Conservation (phyloP, 2,329 filamentous ascomycete genomes). For the Cyclaneusma minus region DNA sequence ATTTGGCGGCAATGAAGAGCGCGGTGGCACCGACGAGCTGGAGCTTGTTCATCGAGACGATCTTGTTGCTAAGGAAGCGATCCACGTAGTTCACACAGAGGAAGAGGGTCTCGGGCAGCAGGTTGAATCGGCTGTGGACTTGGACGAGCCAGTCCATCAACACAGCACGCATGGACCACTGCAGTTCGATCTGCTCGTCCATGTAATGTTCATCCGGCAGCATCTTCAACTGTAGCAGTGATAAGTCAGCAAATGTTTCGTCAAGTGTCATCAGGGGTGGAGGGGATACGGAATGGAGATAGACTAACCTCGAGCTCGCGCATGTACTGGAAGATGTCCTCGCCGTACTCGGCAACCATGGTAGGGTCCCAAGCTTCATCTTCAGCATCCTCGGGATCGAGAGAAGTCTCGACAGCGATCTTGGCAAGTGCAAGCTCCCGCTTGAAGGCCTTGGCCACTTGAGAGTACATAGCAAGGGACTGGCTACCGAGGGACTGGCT, state of each 20-base stretch:
- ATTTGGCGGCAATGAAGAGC: conserved; percentile 91
- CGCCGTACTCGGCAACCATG: conserved; percentile 94
- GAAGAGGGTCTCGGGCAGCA: conserved; percentile 90
- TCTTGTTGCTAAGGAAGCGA: conserved; percentile 85
- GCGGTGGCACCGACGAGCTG: conserved; percentile 94
- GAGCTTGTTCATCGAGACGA: conserved; percentile 86
- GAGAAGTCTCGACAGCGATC: conserved; percentile 47
- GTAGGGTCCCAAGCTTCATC: conserved; percentile 88
- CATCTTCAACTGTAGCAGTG: conserved; percentile 47
- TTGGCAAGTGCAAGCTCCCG: conserved; percentile 25
- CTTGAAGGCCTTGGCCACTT: neutral
- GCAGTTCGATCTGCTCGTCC: conserved; percentile 92
- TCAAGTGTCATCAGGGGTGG: conserved; percentile 5
- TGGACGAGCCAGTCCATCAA: conserved; percentile 98
- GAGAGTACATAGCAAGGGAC: neutral
- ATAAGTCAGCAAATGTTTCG: conserved; percentile 15
- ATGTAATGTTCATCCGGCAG: conserved; percentile 88
- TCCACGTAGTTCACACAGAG: conserved; percentile 94
- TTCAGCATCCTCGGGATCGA: conserved; percentile 60
- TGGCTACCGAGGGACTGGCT: neutral
- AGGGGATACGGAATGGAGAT: conserved; percentile 4
- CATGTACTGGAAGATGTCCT: conserved; percentile 94
- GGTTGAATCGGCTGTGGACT: conserved; percentile 79
- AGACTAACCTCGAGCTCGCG: conserved; percentile 62
- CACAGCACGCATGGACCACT: conserved; percentile 97